Conservation (phyloP, 2,329 filamentous ascomycete genomes). For the Sclerotiophoma versabilis region DNA sequence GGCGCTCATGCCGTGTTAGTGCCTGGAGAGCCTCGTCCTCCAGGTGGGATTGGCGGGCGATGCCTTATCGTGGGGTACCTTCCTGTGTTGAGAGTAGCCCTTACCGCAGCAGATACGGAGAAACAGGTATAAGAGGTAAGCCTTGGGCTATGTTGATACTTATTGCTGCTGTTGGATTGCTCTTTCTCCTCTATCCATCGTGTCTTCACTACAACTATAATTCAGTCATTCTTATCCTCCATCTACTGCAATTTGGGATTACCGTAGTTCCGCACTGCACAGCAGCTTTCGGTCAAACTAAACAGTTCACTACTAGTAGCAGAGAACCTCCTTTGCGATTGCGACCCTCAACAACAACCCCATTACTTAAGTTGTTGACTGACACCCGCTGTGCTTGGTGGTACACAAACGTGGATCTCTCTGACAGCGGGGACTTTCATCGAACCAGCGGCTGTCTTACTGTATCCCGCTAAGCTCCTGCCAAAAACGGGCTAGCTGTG, state of each 20-base stretch:
- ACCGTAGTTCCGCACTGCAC: no score
- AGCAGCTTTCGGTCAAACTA: background rate
- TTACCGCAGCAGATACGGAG: constrained; percentile 14
- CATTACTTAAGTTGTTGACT: background rate
- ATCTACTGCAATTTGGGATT: background rate
- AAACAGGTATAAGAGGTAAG: constrained; percentile 12
- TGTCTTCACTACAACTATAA: background rate
- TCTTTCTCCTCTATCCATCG: background rate
- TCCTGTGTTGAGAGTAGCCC: constrained; percentile 17
- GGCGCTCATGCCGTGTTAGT: constrained; percentile 12
- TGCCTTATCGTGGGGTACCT: constrained; percentile 19
- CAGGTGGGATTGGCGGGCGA: constrained; percentile 13
- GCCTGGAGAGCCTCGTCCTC: constrained; percentile 3
- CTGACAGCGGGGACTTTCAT: constrained; percentile 17
- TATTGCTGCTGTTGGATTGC: background rate
- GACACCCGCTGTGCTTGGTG: background rate
- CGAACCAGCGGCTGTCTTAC: constrained; percentile 8
- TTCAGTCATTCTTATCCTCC: background rate
- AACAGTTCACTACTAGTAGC: background rate
- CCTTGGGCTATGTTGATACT: constrained; percentile 1
- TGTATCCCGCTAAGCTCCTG: constrained; percentile 10
- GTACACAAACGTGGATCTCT: constrained; percentile 1
- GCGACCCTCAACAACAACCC: background rate
- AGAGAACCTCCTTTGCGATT: background rate
- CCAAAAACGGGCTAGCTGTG: constrained; percentile 5